Percentiles rank a stretch among this genome's conserved stretches.
phyloP scores from a whole-genome alignment of 352 stramenopile species.

The Pseudoperonospora humuli region DNA sequence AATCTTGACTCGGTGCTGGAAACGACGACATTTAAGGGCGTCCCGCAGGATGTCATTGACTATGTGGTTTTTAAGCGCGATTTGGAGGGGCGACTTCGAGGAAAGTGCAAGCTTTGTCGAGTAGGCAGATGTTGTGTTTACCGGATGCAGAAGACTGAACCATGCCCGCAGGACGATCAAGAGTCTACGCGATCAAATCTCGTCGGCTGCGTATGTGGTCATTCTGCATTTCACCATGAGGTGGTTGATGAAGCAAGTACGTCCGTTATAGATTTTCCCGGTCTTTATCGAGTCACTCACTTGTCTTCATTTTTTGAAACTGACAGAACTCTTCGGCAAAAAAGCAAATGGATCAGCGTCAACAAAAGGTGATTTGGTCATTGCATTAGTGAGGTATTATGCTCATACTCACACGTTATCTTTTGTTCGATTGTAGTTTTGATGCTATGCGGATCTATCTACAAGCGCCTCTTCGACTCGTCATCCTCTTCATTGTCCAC shows the following conservation, averaged over 20 bases:
- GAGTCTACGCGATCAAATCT: constrained; percentile 21
- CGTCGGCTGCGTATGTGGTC: constrained; percentile 54
- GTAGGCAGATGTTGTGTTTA: constrained; percentile 66
- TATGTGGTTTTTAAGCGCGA: constrained; percentile 77
- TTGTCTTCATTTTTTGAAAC: neutral
- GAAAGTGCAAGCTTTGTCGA: constrained; percentile 68
- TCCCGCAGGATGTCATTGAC: constrained; percentile 69
- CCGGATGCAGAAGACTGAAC: constrained; percentile 33
- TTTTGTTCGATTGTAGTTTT: constrained; percentile 27
- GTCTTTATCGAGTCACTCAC: constrained; percentile 10
- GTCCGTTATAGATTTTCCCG: constrained; percentile 3
- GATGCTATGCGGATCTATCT: constrained; percentile 35
- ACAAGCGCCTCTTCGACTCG: constrained; percentile 23
- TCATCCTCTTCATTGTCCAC: neutral
- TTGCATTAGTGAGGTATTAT: neutral
- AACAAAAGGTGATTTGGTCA: constrained; percentile 37
- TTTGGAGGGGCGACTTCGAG: constrained; percentile 46
- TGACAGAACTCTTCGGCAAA: constrained; percentile 58
- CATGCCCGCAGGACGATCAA: constrained; percentile 22
- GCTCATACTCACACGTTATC: constrained; percentile 4
- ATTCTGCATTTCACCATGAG: constrained; percentile 71
- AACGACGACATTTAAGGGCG: constrained; percentile 64
- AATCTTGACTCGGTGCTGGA: constrained; percentile 60
- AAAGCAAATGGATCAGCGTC: constrained; percentile 46
- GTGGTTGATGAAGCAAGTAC: constrained; percentile 68